Conservation (phyloP, 306 rosid species). For the Boehmeria nivea region DNA sequence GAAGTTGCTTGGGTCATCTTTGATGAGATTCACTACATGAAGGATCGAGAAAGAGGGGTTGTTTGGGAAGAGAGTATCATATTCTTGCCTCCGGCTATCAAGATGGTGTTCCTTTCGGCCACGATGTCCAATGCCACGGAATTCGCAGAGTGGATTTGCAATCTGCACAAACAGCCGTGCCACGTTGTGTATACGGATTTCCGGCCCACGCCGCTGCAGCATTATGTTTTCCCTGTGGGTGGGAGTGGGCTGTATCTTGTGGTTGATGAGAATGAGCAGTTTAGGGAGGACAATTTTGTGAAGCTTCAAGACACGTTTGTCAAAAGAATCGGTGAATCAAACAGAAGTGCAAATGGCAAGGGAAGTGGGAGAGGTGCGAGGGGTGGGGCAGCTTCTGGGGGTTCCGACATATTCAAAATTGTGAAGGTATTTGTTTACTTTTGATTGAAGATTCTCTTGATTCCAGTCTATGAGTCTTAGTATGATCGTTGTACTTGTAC, state of each 20-base stretch:
- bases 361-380: conserved; percentile 52
- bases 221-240: conserved; percentile 73
- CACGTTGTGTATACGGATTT: conserved; percentile 96
- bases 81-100: conserved; percentile 80
- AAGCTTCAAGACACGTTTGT: conserved; percentile 68
- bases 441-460: not conserved
- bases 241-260: conserved; percentile 84
- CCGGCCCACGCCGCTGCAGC: conserved; percentile 91
- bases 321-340: conserved; percentile 41
- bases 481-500: too few relatives aligned
- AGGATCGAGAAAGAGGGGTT: conserved; percentile 93
- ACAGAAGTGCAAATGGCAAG: conserved; percentile 46
- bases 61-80: conserved; percentile 99
- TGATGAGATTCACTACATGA: conserved; percentile 95
- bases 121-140: conserved; percentile 97
- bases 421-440: conserved; percentile 54
- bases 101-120: conserved; percentile 91
- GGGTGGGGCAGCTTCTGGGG: conserved; percentile 64
- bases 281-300: conserved; percentile 71
- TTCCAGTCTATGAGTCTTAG: not conserved
- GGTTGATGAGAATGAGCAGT: conserved; percentile 82
- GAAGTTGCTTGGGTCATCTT: conserved; percentile 97
- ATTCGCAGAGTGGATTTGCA: conserved; percentile 94
- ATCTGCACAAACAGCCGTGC: conserved; percentile 86
- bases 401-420: conserved; percentile 85